Base-by-base conservation (phyloP, 2,329 filamentous ascomycete genomes). In the Raffaelea ambrosiae region DNA sequence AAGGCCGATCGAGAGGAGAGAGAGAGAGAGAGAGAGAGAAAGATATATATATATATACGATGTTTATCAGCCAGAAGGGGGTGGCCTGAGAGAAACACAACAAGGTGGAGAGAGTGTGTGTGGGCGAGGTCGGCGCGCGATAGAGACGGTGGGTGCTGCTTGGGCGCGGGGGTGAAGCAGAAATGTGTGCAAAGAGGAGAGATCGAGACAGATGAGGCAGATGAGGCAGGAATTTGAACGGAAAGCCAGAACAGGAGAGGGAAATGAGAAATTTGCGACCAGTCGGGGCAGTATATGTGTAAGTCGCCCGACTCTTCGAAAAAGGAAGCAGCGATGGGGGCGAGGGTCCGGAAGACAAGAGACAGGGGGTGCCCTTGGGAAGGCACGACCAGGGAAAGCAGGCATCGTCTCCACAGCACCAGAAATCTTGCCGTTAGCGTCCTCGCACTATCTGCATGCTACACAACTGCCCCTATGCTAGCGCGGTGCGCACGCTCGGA, bases 401-500 rank as follows among this genome's bases (percentile, higher is more conserved):
- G 19, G n/a, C 22, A 14, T 7, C 3, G 13, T 5, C 20, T 10
- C 40, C n/a, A 39, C 40, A 23, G 14, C 22, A 20, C n/a, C 18
- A 20, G 8, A 26, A 23, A 23, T 22, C 20, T 41, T 41, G 40
- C 40, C 40, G 40, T 41, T 41, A 41, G 20, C 13, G 22, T 41
- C 10, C 11, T n/a, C 13, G 20, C 20, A n/a, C 20, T 26, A 41
- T 41, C 20, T 26, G 40, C 20, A 22, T 22, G 40, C 20, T 14
- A n/a, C 14, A 43, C 46, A 29, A 29, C 26, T 29, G 49, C 31
- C n/a, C 31, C 21, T 42, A 38, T 38, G 18, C 18, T 38, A 38
- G 35, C 35, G 21, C 40, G 9, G 40, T 46, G 43, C 40, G 40
- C 47, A 36, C 43, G 40, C 44, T 46, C 46, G 43, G 43, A 43